These are phyloP conservation scores for Erigeron canadensis DNA, from an alignment of 129 eudicot genomes.

Conservation along the genomic window DNA sequence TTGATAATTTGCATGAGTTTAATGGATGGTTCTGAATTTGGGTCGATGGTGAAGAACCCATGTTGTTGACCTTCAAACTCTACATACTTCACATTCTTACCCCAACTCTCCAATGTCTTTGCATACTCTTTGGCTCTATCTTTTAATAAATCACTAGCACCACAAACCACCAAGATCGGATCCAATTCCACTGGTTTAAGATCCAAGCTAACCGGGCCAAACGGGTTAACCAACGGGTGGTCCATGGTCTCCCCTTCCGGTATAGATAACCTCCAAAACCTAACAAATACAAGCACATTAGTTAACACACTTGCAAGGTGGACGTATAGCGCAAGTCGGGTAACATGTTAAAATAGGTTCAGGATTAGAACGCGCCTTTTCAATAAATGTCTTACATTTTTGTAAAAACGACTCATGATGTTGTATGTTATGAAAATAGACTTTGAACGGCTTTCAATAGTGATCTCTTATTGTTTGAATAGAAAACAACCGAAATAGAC, in stretches of 20 bases:
- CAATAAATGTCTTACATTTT: too few species aligned
- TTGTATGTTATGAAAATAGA: background rate
- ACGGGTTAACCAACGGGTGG: conserved; percentile 69
- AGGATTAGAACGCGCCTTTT: too few species aligned
- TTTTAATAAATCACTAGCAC: conserved; percentile 53
- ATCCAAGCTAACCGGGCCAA: conserved; percentile 61
- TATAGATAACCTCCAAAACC: conserved; percentile 81
- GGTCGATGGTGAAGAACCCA: conserved; percentile 64
- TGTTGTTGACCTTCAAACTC: conserved; percentile 84
- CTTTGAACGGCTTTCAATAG: too few species aligned
- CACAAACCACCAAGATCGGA: conserved; percentile 64
- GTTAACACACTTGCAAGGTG: background rate
- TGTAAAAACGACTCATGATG: background rate
- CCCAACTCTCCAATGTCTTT: conserved; percentile 46
- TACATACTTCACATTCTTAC: conserved; percentile 54
- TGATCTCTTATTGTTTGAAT: too few species aligned
- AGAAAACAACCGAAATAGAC: too few species aligned
- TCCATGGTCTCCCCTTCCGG: conserved; percentile 66
- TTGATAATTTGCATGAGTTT: conserved; percentile 51
- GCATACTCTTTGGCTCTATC: conserved; percentile 62
- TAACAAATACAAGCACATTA: conserved; percentile 4
- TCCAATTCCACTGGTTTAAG: conserved; percentile 45
- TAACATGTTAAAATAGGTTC: background rate
- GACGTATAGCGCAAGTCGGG: background rate
- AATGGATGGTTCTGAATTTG: conserved; percentile 48